These are phyloP conservation scores for Parietichytrium sp. DNA, from an alignment of 108 stramenopile species.

Conservation along the genomic window DNA sequence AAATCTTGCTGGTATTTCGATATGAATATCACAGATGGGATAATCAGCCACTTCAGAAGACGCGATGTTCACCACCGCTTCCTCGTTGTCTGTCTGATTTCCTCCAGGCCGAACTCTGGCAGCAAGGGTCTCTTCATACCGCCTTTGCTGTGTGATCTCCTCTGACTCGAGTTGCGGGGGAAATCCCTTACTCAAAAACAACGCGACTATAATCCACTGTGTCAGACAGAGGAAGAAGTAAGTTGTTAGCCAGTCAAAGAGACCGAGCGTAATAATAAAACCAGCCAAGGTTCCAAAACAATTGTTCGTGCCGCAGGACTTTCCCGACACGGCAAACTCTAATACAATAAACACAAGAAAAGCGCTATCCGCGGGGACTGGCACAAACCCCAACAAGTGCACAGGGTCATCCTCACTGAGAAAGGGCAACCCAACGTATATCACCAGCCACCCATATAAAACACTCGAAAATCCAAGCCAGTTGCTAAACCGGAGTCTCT, in stretches of 20 bases:
- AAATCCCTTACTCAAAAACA: background rate
- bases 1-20: background rate
- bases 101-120: background rate
- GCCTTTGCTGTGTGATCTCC: background rate
- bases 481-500: background rate
- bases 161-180: conserved; percentile 10
- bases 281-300: background rate
- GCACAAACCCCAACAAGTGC: background rate
- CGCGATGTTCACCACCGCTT: background rate
- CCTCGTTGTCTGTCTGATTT: background rate
- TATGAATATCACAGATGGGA: background rate
- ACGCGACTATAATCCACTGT: background rate
- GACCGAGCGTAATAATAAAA: background rate
- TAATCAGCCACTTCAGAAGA: background rate
- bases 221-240: background rate
- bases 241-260: background rate
- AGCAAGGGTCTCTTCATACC: background rate
- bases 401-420: background rate
- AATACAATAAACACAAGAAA: background rate
- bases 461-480: conserved; percentile 8
- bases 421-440: background rate
- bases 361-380: background rate
- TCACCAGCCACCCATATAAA: background rate
- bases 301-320: background rate
- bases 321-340: background rate